phyloP scores from a whole-genome alignment of 805 yeast genomes.

The Metschnikowia arizonensis region DNA sequence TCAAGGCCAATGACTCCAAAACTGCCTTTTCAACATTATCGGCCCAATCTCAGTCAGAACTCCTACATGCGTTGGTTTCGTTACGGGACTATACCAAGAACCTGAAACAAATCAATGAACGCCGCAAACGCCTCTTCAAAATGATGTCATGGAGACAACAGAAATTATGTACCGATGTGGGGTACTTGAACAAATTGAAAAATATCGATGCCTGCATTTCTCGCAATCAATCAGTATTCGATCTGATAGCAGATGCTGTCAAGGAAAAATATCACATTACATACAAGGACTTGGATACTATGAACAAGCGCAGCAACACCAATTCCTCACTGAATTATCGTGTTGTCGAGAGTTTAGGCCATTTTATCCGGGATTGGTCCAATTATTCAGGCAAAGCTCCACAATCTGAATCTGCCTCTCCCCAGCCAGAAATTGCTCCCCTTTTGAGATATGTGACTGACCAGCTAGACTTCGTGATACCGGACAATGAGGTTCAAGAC shows the following conservation, averaged over 20 bases:
- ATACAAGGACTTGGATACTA: conserved; percentile 19
- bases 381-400: background rate
- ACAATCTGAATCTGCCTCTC: conserved; percentile 19
- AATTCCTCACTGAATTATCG: conserved; percentile 29
- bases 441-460: conserved; percentile 47
- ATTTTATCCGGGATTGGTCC: conserved; percentile 78
- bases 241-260: conserved; percentile 41
- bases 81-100: conserved; percentile 41
- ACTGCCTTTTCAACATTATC: conserved; percentile 14
- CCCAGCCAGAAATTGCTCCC: conserved; percentile 49
- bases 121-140: conserved; percentile 41
- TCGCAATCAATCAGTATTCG: conserved; percentile 46
- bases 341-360: conserved; percentile 69
- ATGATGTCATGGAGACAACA: conserved; percentile 56
- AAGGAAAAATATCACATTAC: conserved; percentile 44
- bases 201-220: conserved; percentile 45
- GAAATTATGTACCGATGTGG: conserved; percentile 45
- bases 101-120: conserved; percentile 42
- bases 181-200: conserved; percentile 51
- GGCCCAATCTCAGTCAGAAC: conserved; percentile 25
- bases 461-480: conserved; percentile 37
- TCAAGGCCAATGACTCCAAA: background rate
- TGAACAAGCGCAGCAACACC: conserved; percentile 6
- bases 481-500: conserved; percentile 22
- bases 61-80: conserved; percentile 44